phyloP scores from a whole-genome alignment of 148 eudicot genomes.

The Rhododendron vialii region DNA sequence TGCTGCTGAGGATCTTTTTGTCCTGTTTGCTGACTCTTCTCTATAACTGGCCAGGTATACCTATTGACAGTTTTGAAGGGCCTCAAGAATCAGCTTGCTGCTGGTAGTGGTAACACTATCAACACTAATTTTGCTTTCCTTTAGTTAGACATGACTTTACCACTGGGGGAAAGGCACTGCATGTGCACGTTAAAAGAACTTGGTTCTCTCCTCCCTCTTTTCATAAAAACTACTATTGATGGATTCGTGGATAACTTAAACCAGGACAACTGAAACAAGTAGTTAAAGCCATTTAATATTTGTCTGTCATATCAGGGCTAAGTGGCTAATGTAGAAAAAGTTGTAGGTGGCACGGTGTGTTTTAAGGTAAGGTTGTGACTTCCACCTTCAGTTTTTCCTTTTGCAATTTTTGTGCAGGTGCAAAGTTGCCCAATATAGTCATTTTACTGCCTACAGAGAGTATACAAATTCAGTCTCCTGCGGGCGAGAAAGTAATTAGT shows the following conservation, averaged over 20 bases:
- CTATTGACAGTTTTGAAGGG: slow-evolving; percentile 84
- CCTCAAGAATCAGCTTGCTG: slow-evolving; percentile 95
- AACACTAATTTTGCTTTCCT: not conserved
- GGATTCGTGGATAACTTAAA: not conserved
- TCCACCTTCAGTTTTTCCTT: not conserved
- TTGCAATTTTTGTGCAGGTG: slow-evolving; percentile 50
- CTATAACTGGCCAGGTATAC: slow-evolving; percentile 57
- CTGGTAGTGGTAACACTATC: slow-evolving; percentile 74
- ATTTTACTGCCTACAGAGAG: slow-evolving; percentile 67
- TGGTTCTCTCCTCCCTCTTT: not conserved
- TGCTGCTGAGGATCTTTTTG: not conserved
- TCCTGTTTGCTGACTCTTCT: slow-evolving; percentile 14
- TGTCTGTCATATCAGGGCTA: not conserved
- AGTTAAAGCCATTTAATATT: not conserved
- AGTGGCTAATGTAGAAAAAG: not conserved
- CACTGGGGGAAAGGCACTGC: not conserved
- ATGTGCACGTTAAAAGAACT: not conserved
- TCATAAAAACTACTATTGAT: not conserved
- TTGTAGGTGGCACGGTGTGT: not conserved
- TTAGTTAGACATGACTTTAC: not conserved
- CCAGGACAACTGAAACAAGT: not conserved
- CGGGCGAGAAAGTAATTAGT: slow-evolving; percentile 55
- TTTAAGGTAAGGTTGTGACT: not conserved
- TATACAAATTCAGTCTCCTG: slow-evolving; percentile 41
- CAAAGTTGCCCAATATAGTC: slow-evolving; percentile 59